phyloP scores from a whole-genome alignment of 805 yeast genomes.

The Ogataea corticis region DNA sequence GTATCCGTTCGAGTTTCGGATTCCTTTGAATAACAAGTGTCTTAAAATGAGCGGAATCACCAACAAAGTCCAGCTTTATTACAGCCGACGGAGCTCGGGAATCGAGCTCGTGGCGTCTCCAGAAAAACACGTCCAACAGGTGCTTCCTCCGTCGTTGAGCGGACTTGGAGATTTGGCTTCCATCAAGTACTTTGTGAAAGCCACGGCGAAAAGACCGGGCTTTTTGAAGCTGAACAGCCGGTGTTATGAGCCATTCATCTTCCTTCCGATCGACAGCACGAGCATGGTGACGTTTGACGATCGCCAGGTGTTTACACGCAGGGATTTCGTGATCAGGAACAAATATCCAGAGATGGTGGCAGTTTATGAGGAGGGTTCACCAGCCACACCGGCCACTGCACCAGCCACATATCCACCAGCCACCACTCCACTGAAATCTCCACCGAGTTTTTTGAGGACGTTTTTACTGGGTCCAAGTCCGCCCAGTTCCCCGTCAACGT shows the following conservation, averaged over 20 bases:
- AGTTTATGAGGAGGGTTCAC: constrained; percentile 27
- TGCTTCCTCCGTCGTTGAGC: constrained; percentile 31
- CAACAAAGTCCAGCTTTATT: constrained; percentile 12
- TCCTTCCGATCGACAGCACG: constrained; percentile 47
- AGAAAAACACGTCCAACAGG: constrained; percentile 17
- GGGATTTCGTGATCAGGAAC: constrained; percentile 39
- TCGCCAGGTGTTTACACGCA: constrained; percentile 46
- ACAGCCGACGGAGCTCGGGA: constrained; percentile 10
- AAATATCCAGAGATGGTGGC: constrained; percentile 47
- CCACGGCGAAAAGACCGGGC: constrained; percentile 55
- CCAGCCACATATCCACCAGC: constrained; percentile 1
- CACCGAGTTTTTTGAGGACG: constrained; percentile 33
- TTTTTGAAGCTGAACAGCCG: constrained; percentile 49
- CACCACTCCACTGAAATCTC: constrained; percentile 10
- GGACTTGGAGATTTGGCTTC: constrained; percentile 32
- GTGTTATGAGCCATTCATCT: constrained; percentile 48
- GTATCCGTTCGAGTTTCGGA: constrained; percentile 48
- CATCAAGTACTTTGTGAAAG: constrained; percentile 58
- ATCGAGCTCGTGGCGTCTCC: constrained; percentile 10
- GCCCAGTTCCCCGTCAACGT: constrained; percentile 13
- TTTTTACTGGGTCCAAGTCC: constrained; percentile 24
- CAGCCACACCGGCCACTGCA: constrained; percentile 5
- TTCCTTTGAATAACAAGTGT: constrained; percentile 46
- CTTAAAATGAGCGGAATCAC: constrained; percentile 16
- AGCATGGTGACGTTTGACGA: constrained; percentile 35